Conservation (phyloP, 192 early-diverging fungal species). For the Rhizophagus sp. region DNA sequence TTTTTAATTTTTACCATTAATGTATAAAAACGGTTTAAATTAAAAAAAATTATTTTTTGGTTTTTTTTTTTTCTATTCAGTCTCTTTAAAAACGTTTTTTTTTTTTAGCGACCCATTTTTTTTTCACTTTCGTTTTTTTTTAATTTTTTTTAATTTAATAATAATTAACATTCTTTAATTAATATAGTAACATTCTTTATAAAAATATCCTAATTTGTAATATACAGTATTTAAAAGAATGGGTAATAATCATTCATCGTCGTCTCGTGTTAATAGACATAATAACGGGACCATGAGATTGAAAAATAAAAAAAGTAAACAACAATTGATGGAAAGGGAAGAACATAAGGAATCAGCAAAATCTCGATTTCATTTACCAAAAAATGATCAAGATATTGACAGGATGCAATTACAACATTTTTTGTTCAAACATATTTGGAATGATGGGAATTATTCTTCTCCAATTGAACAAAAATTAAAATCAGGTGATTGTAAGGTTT, state of each 20-base stretch:
- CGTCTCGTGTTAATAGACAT: no score
- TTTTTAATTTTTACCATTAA: no score
- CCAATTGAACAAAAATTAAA: not conserved
- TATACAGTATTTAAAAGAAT: not conserved
- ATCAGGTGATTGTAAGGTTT: not conserved
- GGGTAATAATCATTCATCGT: not conserved
- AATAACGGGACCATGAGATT: not conserved
- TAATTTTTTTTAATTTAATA: no score
- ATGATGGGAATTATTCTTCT: not conserved
- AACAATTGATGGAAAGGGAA: not conserved
- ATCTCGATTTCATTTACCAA: not conserved
- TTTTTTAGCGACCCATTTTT: no score
- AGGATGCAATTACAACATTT: slow-evolving; percentile 9
- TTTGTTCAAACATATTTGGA: not conserved
- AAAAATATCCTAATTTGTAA: no score
- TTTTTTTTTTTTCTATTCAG: no score
- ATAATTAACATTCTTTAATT: no score
- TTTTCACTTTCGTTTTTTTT: no score
- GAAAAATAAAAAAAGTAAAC: not conserved
- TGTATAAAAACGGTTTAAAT: no score
- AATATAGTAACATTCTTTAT: no score
- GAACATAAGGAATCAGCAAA: not conserved
- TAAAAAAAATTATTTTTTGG: no score
- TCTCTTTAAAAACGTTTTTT: no score
- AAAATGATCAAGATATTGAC: slow-evolving; percentile 6